Evolutionary conservation across 371 early-diverging fungal species (phyloP), one percentile per base, ranked within the genome.

Genomic region (Mucor plumbeus): DNA sequence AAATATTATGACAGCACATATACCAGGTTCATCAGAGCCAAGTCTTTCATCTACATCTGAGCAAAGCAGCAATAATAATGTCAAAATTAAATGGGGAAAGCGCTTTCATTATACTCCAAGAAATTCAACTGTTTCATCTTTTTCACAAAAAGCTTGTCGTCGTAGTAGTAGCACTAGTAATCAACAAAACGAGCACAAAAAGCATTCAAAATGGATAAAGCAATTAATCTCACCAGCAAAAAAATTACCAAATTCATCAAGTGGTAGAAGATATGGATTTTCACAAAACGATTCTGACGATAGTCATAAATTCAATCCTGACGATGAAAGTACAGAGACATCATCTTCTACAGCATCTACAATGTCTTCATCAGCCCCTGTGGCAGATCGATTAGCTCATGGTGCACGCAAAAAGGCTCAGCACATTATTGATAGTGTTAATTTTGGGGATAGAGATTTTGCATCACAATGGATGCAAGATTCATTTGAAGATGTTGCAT

Each of bases 401-500:
- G 67, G 65, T 5, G 74, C 80, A 0, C 54, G 61, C 7, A 67
- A 71, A 34, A 70, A 70, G 31, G 77, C 77, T 4, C 61, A 68
- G 0, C 70, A 77, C 38, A 73, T 80, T 15, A 81, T 81, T 11
- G 66, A 74, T 14, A 78, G 81, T 36, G 81, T 76, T 2, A 75
- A 78, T 48, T 81, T 81, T 66, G 81, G 78, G 0, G 81, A 81
- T 54, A 67, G 78, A 53, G 69, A 72, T 40, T 81, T 81, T 62
- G 81, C 73, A 7, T 64, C 71, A 1, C 76, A 74, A 43, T 81
- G 81, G 81, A 81, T 81, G 81, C 69, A 72, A 10, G 75, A 81
- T 34, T 70, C 73, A 1, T 81, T 81, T 71, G 78, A 81, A 7
- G 79, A 81, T 26, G 75, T 76, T 4, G 82, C 78, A 1, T 19